Evolutionary conservation across 495 filamentous ascomycete species (phyloP).

Genomic region (Astrothelium subdiscretum): DNA sequence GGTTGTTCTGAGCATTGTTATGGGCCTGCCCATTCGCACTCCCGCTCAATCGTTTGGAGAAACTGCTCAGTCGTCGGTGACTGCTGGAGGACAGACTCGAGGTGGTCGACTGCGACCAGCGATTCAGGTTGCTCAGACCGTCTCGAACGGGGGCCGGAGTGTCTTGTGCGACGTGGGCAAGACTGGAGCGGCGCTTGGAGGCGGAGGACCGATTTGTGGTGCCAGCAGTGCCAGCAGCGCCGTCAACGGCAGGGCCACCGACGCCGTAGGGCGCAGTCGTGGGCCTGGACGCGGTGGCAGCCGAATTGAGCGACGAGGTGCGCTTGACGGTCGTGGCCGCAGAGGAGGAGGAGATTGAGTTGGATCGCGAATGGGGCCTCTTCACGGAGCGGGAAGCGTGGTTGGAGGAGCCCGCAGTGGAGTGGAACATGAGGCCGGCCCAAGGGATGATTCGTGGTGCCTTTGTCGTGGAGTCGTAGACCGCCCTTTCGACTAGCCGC

Average conservation of each 20-base stretch:
- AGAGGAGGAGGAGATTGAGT: conserved; percentile 24
- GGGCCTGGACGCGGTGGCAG: conserved; percentile 19
- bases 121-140: conserved; percentile 61
- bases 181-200: conserved; percentile 23
- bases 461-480: not conserved
- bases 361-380: conserved; percentile 21
- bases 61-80: conserved; percentile 37
- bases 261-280: conserved; percentile 12
- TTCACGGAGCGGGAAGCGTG: conserved; percentile 6
- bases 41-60: conserved; percentile 43
- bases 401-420: conserved; percentile 1
- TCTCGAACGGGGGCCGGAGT: conserved; percentile 43
- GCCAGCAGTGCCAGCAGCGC: not conserved
- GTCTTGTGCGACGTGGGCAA: conserved; percentile 22
- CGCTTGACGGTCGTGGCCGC: conserved; percentile 27
- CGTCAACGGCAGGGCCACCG: conserved; percentile 3
- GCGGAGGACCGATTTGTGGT: conserved; percentile 4
- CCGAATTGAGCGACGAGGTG: conserved; percentile 22
- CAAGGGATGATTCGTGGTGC: not conserved
- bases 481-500: not conserved
- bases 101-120: conserved; percentile 69
- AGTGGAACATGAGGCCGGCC: not conserved
- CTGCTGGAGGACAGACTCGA: conserved; percentile 52
- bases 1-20: conserved; percentile 6
- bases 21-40: conserved; percentile 6